Evolutionary conservation across 2,329 filamentous ascomycete genomes (phyloP).

Genomic region (Colletotrichum kahawae): DNA sequence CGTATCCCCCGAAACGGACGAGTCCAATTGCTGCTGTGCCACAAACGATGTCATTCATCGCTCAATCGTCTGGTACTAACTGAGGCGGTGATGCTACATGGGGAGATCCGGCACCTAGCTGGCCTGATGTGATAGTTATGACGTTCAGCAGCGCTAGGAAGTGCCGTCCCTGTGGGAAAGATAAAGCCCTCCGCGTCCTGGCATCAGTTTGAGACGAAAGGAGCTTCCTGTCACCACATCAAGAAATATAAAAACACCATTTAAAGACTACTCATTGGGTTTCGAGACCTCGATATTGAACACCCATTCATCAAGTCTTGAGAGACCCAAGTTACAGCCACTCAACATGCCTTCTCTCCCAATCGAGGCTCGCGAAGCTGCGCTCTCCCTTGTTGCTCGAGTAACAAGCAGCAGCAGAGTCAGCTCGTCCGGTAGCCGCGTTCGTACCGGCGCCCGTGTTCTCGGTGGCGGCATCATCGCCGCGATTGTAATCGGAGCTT

Average conservation of each 20-base stretch:
- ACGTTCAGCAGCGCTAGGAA: neutral
- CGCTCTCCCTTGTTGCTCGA: neutral
- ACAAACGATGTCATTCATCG: conserved; percentile 10
- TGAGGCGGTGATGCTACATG: neutral
- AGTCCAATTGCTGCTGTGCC: neutral
- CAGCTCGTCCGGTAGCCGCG: neutral
- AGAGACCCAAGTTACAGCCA: neutral
- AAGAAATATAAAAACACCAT: neutral
- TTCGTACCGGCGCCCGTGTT: neutral
- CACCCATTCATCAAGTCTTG: neutral
- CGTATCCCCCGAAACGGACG: neutral
- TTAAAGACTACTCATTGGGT: neutral
- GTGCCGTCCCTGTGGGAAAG: neutral
- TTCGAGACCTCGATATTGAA: neutral
- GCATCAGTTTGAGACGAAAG: neutral
- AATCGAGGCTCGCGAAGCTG: neutral
- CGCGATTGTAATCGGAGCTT: neutral
- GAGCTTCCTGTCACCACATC: accelerated
- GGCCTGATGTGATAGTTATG: neutral
- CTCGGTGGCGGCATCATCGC: conserved; percentile 10
- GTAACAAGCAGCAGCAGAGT: neutral
- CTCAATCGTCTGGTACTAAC: neutral
- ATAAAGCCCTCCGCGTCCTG: neutral
- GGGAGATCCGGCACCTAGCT: neutral
- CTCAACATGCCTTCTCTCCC: conserved; percentile 7